Conservation (phyloP, 179 eudicot species). For the Beta lomatogona region DNA sequence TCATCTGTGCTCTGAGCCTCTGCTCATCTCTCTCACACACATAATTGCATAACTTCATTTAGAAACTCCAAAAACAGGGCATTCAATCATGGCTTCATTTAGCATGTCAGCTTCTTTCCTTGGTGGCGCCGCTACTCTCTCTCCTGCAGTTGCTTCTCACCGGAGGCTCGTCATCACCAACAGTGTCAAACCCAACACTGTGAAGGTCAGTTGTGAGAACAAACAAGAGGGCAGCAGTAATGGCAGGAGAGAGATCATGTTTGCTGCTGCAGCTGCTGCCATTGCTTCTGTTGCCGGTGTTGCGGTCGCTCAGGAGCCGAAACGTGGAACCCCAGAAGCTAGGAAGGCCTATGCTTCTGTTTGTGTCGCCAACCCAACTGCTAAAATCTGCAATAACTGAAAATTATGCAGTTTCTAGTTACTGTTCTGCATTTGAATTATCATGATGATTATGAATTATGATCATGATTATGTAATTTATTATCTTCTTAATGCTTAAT, state of each 20-base stretch:
- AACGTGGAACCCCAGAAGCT: constrained; percentile 36
- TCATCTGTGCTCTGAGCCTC: no score
- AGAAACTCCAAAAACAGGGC: not conserved
- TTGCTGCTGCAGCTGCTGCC: constrained; percentile 35
- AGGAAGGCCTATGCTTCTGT: constrained; percentile 32
- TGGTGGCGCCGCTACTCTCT: constrained; percentile 14
- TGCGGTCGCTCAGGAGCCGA: constrained; percentile 34
- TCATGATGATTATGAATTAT: not conserved
- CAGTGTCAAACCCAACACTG: constrained; percentile 32
- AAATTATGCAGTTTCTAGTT: not conserved
- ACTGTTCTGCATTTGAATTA: not conserved
- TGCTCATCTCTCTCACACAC: not conserved
- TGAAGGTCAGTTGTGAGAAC: constrained; percentile 28
- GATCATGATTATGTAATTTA: constrained; percentile 20
- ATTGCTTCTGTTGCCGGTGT: constrained; percentile 30
- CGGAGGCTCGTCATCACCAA: constrained; percentile 29
- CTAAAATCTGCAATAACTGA: constrained; percentile 35
- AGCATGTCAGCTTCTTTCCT: constrained; percentile 33
- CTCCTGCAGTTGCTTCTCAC: constrained; percentile 8
- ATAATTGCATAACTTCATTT: not conserved
- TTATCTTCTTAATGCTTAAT: constrained; percentile 16
- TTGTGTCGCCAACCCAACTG: constrained; percentile 41
- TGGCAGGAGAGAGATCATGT: constrained; percentile 38
- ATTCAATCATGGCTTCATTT: constrained; percentile 32
- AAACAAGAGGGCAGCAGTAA: constrained; percentile 33